Conservation (phyloP, 495 filamentous ascomycete genomes). For the Hypoxylon rickii region DNA sequence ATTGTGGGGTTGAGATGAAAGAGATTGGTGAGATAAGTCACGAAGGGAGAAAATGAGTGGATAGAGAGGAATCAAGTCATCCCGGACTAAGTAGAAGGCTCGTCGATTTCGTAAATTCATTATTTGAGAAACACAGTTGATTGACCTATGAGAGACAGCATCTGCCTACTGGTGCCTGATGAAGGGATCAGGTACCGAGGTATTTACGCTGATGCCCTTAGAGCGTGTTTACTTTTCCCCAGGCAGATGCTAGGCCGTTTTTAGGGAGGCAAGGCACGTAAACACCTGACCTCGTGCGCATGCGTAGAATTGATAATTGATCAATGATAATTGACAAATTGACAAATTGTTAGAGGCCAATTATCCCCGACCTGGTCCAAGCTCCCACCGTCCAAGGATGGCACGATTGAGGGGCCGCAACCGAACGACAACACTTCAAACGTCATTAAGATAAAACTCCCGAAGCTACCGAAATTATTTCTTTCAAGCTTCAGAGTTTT, state of each 20-base stretch:
- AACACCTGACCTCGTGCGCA: conserved; percentile 37
- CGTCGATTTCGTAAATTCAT: too few species aligned
- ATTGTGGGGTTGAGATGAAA: background rate
- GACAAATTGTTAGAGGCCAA: conserved; percentile 30
- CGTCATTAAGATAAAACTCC: conserved; percentile 14
- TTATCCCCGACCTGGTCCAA: conserved; percentile 15
- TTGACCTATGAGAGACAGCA: conserved; percentile 10
- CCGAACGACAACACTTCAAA: conserved; percentile 14
- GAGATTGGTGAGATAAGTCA: background rate
- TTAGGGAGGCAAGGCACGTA: conserved; percentile 29
- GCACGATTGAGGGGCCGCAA: conserved; percentile 24
- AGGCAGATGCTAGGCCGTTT: too few species aligned
- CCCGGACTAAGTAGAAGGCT: too few species aligned
- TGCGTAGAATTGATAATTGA: conserved; percentile 29
- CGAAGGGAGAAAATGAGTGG: background rate
- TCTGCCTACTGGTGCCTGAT: too few species aligned
- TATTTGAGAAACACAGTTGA: too few species aligned
- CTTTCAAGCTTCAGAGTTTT: background rate
- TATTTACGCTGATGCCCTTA: background rate
- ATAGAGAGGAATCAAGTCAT: too few species aligned
- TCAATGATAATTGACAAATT: too few species aligned
- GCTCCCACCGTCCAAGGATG: conserved; percentile 18
- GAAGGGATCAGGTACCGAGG: too few species aligned
- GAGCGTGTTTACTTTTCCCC: too few species aligned
- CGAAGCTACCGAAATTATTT: conserved; percentile 10